Evolutionary conservation across 108 stramenopile genomes (phyloP), one percentile per base, ranked within the genome.

Genomic region (Nitzschia sp.): DNA sequence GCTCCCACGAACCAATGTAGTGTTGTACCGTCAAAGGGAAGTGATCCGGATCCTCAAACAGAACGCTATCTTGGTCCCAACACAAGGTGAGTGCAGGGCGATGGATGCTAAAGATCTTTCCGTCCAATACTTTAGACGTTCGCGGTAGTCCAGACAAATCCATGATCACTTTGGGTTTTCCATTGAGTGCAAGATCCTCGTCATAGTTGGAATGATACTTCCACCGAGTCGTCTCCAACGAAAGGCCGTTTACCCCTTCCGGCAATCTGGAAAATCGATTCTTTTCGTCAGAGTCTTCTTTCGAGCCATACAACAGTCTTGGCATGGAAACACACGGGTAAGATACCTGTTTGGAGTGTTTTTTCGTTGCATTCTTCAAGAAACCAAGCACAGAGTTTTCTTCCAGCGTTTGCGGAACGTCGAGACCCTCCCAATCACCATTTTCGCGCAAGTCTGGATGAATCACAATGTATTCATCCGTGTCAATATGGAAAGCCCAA

Each of bases 401-500:
- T 8, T 9, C 9, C 14, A 53, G 22, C 9, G 24, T 53, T 10
- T 26, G 52, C 37, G 29, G 51, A 14, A 52, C 51, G 3, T 26
- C 20, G 25, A 52, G 53, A 34, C 52, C 19, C 2, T 51, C 51
- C 52, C 65, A 53, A 29, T 65, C 14, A 38, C 21, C 38, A 37
- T 39, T 50, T 20, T 51, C 20, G 3, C 38, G 52, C 9, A 53
- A 7, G 3, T 65, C 10, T 5, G 67, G 67, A 29, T 68, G 42
- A 3, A 68, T 34, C 41, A 40, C 60, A 29, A 88, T 72, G 60
- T 78, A 88, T 57, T 88, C 87, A 55, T 88, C 87, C 12, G 84
- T 72, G 41, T 88, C 87, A 37, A 71, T 81, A 55, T 83, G 75
- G 7, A 81, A 58, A 14, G 77, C 75, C 84, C 84, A 88, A 6